phyloP scores from a whole-genome alignment of 2,329 filamentous ascomycete species.

The Fonsecaea multimorphosa region DNA sequence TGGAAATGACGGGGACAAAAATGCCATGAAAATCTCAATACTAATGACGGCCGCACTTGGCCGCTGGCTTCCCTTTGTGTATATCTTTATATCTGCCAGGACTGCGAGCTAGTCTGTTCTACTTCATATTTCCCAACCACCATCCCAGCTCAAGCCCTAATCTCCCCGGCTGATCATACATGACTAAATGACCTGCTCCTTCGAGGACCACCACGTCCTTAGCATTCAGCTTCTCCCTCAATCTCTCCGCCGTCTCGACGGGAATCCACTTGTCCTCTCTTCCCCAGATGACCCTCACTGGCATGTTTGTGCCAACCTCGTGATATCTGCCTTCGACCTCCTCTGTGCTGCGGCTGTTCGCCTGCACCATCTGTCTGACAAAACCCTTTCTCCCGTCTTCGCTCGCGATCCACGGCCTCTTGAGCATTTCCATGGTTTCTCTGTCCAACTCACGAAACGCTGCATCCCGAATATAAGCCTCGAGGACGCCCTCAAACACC shows the following conservation, averaged over 20 bases:
- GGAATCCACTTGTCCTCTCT: constrained; percentile 54
- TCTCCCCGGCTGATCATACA: constrained; percentile 52
- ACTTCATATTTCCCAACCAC: constrained; percentile 42
- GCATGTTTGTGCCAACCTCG: constrained; percentile 45
- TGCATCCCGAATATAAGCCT: constrained; percentile 51
- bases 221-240: constrained; percentile 43
- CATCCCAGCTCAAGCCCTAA: constrained; percentile 48
- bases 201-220: constrained; percentile 48
- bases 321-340: constrained; percentile 50
- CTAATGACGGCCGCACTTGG: too few species aligned
- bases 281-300: constrained; percentile 55
- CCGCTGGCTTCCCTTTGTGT: too few species aligned
- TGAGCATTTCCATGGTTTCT: constrained; percentile 47
- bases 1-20: constrained; percentile 1
- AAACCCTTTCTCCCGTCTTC: constrained; percentile 46
- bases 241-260: constrained; percentile 45
- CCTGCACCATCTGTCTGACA: constrained; percentile 51
- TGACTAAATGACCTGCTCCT: constrained; percentile 53
- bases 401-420: constrained; percentile 45
- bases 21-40: too few species aligned
- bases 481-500: constrained; percentile 50
- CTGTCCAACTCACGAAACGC: constrained; percentile 42
- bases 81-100: too few species aligned
- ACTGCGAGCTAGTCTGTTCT: neutral
- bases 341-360: constrained; percentile 41